Conservation (phyloP, 768 basidiomycete genomes). For the Erythrobasidium yunnanense region DNA sequence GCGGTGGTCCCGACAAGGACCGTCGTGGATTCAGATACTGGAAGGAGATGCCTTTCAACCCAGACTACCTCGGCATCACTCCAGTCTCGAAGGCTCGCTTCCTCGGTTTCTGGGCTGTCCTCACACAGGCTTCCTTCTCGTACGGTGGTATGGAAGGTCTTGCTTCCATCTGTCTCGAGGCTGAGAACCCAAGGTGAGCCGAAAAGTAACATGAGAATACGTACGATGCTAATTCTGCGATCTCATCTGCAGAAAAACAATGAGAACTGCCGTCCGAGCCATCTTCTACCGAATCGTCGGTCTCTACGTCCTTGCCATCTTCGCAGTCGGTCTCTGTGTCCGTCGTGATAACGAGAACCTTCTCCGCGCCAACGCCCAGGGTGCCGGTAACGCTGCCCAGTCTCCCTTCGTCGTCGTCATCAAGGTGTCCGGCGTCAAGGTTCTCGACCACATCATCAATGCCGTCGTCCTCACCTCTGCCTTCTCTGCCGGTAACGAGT, state of each 20-base stretch:
- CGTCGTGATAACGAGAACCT: constrained; percentile 54
- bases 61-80: constrained; percentile 11
- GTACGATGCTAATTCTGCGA: too few species aligned
- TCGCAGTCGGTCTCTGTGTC: constrained; percentile 63
- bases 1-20: constrained; percentile 52
- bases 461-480: constrained; percentile 64
- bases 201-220: too few species aligned
- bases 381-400: constrained; percentile 55
- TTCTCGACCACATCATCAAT: constrained; percentile 46
- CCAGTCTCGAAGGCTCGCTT: constrained; percentile 33
- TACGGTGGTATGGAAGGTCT: constrained; percentile 68
- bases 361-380: constrained; percentile 41
- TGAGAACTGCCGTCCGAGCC: constrained; percentile 60
- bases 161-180: constrained; percentile 64
- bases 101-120: constrained; percentile 44
- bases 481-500: constrained; percentile 78
- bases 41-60: constrained; percentile 37
- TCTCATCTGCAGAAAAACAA: too few species aligned
- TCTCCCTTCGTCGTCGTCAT: constrained; percentile 82
- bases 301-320: constrained; percentile 48
- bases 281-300: constrained; percentile 71
- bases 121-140: constrained; percentile 58
- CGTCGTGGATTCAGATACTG: constrained; percentile 47
- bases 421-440: constrained; percentile 39
- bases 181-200: constrained; percentile 62